Evolutionary conservation across 1,139 yeast species (phyloP).

Genomic region (Hyphopichia burtonii): DNA sequence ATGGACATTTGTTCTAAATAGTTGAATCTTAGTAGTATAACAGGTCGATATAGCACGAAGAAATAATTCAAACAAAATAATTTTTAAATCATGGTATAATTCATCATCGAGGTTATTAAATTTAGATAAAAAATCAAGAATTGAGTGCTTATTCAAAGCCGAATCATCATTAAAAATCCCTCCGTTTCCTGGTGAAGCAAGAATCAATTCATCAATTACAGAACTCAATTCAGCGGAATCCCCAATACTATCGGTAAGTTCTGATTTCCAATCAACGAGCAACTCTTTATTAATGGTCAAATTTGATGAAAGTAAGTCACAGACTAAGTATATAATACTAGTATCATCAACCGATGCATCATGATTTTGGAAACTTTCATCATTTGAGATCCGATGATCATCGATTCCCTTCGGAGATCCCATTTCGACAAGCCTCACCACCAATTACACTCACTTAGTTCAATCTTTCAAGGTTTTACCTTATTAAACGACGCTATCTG

Average conservation of each 20-base stretch:
- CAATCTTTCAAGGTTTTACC: too few species aligned
- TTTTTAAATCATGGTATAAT: conserved; percentile 29
- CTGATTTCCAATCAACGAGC: conserved; percentile 36
- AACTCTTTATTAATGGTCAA: conserved; percentile 27
- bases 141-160: conserved; percentile 4
- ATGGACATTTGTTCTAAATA: conserved; percentile 18
- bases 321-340: conserved; percentile 13
- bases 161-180: conserved; percentile 2
- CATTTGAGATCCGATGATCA: background rate
- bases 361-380: background rate
- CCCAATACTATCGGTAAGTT: background rate
- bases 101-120: conserved; percentile 21
- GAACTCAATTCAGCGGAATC: conserved; percentile 2
- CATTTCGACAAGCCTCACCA: background rate
- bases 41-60: conserved; percentile 21
- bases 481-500: too few species aligned
- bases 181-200: background rate
- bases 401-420: background rate
- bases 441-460: too few species aligned
- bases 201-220: background rate
- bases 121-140: conserved; percentile 13
- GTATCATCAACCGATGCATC: conserved; percentile 6
- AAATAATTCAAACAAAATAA: conserved; percentile 30
- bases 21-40: conserved; percentile 25
- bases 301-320: conserved; percentile 24